Evolutionary conservation across 1,139 yeast species (phyloP).

Genomic region (Protomyces inouyei): DNA sequence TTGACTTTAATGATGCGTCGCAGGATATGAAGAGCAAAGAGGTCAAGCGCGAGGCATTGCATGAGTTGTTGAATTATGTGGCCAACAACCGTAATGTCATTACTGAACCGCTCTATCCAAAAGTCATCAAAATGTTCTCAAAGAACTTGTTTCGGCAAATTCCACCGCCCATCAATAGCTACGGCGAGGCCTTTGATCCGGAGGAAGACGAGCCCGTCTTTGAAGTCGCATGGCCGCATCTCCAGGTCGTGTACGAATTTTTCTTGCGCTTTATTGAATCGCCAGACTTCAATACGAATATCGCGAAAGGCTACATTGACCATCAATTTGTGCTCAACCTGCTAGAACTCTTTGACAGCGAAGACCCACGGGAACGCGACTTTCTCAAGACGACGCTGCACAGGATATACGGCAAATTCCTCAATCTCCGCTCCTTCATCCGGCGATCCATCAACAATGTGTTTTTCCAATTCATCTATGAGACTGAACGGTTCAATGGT

Average conservation of each 20-base stretch:
- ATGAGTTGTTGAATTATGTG: slow-evolving; percentile 83
- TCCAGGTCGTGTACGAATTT: slow-evolving; percentile 94
- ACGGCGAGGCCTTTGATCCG: slow-evolving; percentile 94
- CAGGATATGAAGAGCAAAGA: slow-evolving; percentile 90
- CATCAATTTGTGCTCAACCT: slow-evolving; percentile 77
- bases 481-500: slow-evolving; percentile 93
- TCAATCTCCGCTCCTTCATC: slow-evolving; percentile 83
- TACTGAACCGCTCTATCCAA: slow-evolving; percentile 85
- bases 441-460: slow-evolving; percentile 89
- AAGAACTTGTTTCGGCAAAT: slow-evolving; percentile 87
- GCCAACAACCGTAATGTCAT: slow-evolving; percentile 74
- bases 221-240: slow-evolving; percentile 98
- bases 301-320: slow-evolving; percentile 90
- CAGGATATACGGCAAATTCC: slow-evolving; percentile 89
- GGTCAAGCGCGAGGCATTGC: slow-evolving; percentile 76
- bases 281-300: slow-evolving; percentile 88
- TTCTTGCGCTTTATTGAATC: slow-evolving; percentile 88
- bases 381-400: slow-evolving; percentile 91
- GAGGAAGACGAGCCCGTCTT: slow-evolving; percentile 98
- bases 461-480: slow-evolving; percentile 87
- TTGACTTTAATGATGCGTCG: slow-evolving; percentile 91
- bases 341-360: slow-evolving; percentile 87
- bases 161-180: slow-evolving; percentile 96
- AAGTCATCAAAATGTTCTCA: slow-evolving; percentile 85
- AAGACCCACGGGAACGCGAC: slow-evolving; percentile 94